phyloP scores from a whole-genome alignment of 768 basidiomycete genomes.

The Lentinula sp. region DNA sequence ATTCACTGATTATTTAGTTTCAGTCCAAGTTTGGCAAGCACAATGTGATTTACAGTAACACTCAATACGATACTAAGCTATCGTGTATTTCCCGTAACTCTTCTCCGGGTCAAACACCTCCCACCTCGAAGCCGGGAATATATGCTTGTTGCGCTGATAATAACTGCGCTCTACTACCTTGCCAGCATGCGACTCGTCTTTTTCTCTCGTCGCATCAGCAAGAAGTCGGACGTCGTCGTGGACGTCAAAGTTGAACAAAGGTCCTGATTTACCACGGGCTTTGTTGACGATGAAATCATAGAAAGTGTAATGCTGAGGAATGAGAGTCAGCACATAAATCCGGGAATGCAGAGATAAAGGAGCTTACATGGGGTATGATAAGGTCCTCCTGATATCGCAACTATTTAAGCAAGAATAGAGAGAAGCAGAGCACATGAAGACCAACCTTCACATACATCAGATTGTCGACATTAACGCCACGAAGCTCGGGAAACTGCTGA shows the following conservation, averaged over 20 bases:
- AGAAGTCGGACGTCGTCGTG: constrained; percentile 96
- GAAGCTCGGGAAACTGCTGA: constrained; percentile 86
- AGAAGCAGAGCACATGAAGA: neutral
- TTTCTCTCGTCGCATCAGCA: constrained; percentile 92
- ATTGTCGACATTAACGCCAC: constrained; percentile 89
- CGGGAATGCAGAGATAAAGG: neutral
- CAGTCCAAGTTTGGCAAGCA: no score
- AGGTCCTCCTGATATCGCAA: constrained; percentile 74
- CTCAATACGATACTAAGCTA: constrained; percentile 26
- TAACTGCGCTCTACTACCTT: constrained; percentile 97
- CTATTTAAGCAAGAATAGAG: neutral
- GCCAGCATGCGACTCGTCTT: constrained; percentile 97
- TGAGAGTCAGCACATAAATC: neutral
- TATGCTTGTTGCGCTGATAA: constrained; percentile 95
- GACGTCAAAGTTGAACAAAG: constrained; percentile 97
- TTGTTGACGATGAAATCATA: constrained; percentile 99
- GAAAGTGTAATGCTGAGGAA: constrained; percentile 85
- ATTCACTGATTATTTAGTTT: no score
- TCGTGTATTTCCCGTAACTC: constrained; percentile 89
- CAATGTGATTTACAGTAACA: no score
- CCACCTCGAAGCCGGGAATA: constrained; percentile 96
- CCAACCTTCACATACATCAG: constrained; percentile 95
- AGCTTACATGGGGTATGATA: constrained; percentile 88
- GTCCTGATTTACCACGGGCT: constrained; percentile 96
- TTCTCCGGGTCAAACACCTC: constrained; percentile 97